phyloP scores from a whole-genome alignment of 139 green algal species.

The Chlamydomonas sp. region DNA sequence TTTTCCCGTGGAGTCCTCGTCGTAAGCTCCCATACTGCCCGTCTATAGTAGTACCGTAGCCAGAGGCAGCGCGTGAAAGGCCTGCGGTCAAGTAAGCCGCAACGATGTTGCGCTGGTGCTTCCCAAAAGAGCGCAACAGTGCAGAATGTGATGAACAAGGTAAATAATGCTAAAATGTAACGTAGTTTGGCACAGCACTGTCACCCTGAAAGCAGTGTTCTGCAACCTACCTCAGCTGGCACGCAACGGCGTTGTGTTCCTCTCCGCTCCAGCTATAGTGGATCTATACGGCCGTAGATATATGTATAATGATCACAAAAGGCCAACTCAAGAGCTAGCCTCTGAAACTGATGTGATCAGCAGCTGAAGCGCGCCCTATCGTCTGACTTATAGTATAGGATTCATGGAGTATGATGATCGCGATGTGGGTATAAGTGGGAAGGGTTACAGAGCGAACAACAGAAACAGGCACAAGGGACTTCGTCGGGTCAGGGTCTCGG shows the following conservation, averaged over 20 bases:
- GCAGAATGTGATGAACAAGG: no score
- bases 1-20: constrained; percentile 58
- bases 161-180: neutral
- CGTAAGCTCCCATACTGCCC: neutral
- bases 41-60: no score
- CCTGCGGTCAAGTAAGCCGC: neutral
- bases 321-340: neutral
- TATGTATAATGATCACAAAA: neutral
- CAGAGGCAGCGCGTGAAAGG: neutral
- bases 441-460: no score
- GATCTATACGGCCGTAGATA: neutral
- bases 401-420: neutral
- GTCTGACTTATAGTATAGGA: neutral
- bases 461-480: no score
- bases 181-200: neutral
- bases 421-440: no score
- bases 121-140: no score
- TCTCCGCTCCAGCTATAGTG: no score
- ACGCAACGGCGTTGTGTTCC: neutral
- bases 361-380: neutral
- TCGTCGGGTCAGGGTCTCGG: no score
- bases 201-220: neutral
- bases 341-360: neutral
- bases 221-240: neutral
- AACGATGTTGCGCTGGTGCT: neutral